phyloP scores from a whole-genome alignment of 139 green algal genomes.

The Picochlorum sp. region DNA sequence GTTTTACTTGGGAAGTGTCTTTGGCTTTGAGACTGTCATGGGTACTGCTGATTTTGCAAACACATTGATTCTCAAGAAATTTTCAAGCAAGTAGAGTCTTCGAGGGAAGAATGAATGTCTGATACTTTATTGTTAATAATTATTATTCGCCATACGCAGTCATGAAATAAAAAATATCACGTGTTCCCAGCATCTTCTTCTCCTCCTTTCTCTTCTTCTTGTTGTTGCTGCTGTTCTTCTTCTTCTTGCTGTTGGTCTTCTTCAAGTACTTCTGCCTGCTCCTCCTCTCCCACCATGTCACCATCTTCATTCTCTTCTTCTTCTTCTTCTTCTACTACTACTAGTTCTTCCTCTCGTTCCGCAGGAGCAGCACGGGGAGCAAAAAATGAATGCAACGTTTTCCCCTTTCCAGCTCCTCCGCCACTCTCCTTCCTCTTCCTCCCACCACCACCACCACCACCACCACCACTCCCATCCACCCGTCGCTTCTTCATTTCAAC shows the following conservation, averaged over 20 bases:
- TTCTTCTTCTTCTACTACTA: not conserved
- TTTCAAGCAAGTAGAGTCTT: no score
- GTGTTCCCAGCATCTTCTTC: not conserved
- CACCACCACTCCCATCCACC: not conserved
- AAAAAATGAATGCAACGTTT: conserved; percentile 1
- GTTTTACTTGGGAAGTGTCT: no score
- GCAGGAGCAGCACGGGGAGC: not conserved
- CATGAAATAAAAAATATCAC: no score
- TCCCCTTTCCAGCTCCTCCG: no score
- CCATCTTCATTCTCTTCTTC: no score
- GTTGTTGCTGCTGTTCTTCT: not conserved
- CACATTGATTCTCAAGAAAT: no score
- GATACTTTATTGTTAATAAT: no score
- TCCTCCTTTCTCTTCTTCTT: not conserved
- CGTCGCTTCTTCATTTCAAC: conserved; percentile 6
- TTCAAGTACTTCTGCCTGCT: not conserved
- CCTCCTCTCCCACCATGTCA: not conserved
- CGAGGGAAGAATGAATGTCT: no score
- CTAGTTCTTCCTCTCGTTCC: not conserved
- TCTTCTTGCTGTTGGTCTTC: not conserved
- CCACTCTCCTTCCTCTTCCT: not conserved
- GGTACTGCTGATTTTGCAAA: not conserved
- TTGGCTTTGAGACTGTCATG: not conserved
- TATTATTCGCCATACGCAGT: no score
- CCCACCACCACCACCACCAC: not conserved